Evolutionary conservation across 1,284 basidiomycete genomes (phyloP).

Genomic region (Ceratobasidium sp.): DNA sequence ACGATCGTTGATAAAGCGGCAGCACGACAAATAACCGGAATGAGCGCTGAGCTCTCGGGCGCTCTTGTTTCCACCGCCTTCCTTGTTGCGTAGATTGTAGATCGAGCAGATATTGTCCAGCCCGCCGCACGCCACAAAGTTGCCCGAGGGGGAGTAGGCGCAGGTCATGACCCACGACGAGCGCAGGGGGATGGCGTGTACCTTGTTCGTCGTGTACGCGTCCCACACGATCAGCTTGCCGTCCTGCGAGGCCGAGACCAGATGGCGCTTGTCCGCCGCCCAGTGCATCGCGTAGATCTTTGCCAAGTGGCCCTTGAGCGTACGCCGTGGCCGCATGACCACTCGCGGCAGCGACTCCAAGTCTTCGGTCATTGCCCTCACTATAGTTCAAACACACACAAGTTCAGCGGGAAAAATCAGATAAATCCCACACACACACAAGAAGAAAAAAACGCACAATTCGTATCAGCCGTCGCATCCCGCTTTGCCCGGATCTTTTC

Average conservation of each 20-base stretch:
- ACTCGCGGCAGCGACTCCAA: conserved; percentile 95
- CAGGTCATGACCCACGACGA: conserved; percentile 99
- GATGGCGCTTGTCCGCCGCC: conserved; percentile 95
- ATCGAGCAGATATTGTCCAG: conserved; percentile 99
- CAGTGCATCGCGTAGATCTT: conserved; percentile 99
- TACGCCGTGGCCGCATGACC: conserved; percentile 94
- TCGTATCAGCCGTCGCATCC: conserved; percentile 96
- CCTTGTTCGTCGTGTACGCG: conserved; percentile 99
- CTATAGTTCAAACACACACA: conserved; percentile 59
- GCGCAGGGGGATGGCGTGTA: conserved; percentile 97
- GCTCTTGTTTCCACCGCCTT: conserved; percentile 79
- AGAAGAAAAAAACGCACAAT: conserved; percentile 89
- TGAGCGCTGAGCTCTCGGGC: conserved; percentile 95
- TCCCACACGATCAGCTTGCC: conserved; percentile 99
- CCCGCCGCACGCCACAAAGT: conserved; percentile 98
- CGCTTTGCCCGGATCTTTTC: conserved; percentile 96
- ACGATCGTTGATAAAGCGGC: conserved; percentile 98
- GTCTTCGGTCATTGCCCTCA: conserved; percentile 97
- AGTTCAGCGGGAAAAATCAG: conserved; percentile 49
- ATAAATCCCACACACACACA: conserved; percentile 7
- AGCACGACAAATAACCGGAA: conserved; percentile 97
- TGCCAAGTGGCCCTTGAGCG: conserved; percentile 95
- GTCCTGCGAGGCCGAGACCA: conserved; percentile 98
- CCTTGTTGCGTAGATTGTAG: conserved; percentile 89
- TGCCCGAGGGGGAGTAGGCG: conserved; percentile 96